These are phyloP conservation scores for Diplogelasinospora grovesii DNA, from an alignment of 495 filamentous ascomycete genomes.

Conservation along the genomic window DNA sequence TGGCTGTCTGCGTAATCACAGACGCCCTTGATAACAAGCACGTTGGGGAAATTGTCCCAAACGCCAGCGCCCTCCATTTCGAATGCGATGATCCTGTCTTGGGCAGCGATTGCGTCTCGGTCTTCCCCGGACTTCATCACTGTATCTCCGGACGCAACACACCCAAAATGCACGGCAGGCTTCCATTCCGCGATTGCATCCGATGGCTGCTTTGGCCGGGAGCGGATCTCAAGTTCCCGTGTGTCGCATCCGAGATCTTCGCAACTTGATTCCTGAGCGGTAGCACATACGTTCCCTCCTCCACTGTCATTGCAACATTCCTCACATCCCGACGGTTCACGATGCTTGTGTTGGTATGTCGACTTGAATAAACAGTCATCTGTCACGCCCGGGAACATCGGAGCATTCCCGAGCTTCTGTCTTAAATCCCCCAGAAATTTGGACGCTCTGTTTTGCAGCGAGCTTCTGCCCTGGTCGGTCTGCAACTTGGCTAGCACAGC, in stretches of 20 bases:
- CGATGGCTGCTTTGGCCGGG: background rate
- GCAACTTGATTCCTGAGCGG: conserved; percentile 4
- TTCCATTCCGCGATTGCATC: too few species aligned
- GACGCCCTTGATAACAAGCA: conserved; percentile 35
- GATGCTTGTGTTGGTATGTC: conserved; percentile 30
- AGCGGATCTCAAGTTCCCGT: conserved; percentile 2
- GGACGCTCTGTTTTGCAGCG: conserved; percentile 13
- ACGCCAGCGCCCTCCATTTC: conserved; percentile 42
- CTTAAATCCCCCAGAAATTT: conserved; percentile 11
- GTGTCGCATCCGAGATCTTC: conserved; percentile 10
- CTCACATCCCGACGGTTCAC: background rate
- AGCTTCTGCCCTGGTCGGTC: conserved; percentile 16
- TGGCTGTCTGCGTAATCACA: conserved; percentile 41
- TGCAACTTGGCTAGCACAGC: conserved; percentile 22
- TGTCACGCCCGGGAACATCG: conserved; percentile 1
- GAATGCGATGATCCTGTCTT: conserved; percentile 27
- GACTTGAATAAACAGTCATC: conserved; percentile 13
- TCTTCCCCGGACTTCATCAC: conserved; percentile 22
- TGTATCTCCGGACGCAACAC: conserved; percentile 22
- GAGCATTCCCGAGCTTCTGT: background rate
- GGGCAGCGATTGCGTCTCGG: conserved; percentile 18
- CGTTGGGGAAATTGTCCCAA: conserved; percentile 25
- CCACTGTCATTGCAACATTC: conserved; percentile 1
- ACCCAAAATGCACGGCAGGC: conserved; percentile 18
- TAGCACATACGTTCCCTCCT: conserved; percentile 4